A percentile compares a stretch with the other conserved stretches of the same genome.
Evolutionary conservation across 768 basidiomycete genomes (phyloP).

Genomic region (Lactarius psammicola): DNA sequence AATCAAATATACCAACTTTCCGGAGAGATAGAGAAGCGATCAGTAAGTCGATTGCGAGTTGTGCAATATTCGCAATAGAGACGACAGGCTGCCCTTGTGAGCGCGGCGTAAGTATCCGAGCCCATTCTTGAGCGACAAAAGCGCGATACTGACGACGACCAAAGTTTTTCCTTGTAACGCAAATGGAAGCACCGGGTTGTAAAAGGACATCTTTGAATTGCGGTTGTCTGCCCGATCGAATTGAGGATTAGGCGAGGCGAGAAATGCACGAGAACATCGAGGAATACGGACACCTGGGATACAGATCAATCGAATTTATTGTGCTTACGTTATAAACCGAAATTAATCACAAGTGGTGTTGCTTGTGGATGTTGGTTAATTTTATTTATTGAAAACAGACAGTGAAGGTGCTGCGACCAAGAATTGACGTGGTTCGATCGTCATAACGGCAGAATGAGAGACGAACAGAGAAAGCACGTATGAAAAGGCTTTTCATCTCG

Average conservation of each 20-base stretch:
- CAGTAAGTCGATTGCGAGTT: slow-evolving; percentile 72
- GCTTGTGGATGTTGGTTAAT: no score
- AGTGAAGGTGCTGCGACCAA: no score
- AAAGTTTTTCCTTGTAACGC: slow-evolving; percentile 16
- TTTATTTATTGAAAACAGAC: no score
- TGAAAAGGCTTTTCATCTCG: no score
- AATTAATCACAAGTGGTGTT: no score
- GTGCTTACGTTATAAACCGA: no score
- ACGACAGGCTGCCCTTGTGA: slow-evolving; percentile 57
- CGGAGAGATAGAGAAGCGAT: slow-evolving; percentile 62
- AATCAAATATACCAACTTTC: slow-evolving; percentile 62
- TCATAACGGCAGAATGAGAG: no score
- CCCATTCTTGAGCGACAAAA: neutral
- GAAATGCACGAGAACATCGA: neutral
- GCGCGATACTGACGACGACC: slow-evolving; percentile 20
- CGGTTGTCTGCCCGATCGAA: neutral
- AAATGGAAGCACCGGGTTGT: slow-evolving; percentile 15
- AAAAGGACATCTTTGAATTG: slow-evolving; percentile 17
- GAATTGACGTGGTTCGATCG: no score
- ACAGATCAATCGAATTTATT: no score
- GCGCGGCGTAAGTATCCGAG: neutral
- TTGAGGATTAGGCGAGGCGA: neutral
- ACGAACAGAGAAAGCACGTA: no score
- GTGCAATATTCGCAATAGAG: slow-evolving; percentile 78
- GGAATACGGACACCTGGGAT: no score